Evolutionary conservation across 495 filamentous ascomycete species (phyloP).

Genomic region (Bombardia bombarda): DNA sequence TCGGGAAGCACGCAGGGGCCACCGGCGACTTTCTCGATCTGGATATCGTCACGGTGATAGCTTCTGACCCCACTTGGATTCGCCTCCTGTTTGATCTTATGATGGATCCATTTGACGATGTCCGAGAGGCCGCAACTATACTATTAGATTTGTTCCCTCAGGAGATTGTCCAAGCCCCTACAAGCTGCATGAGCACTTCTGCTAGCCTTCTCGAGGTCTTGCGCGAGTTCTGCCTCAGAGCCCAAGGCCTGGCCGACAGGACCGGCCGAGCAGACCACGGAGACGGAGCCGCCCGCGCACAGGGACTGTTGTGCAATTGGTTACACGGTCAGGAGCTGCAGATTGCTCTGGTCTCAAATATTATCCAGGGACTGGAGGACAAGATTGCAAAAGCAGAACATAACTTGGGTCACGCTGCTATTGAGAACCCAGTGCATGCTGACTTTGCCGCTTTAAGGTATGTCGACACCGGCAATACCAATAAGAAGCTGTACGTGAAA

Average conservation of each 20-base stretch:
- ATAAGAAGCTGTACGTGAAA: background rate
- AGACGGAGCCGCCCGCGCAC: constrained; percentile 67
- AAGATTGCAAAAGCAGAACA: constrained; percentile 48
- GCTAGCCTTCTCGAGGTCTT: constrained; percentile 19
- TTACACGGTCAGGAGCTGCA: constrained; percentile 32
- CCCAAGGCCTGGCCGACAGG: constrained; percentile 46
- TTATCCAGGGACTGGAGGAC: constrained; percentile 44
- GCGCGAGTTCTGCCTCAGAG: constrained; percentile 35
- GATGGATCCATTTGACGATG: constrained; percentile 87
- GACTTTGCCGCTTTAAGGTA: constrained; percentile 59
- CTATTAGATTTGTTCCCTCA: constrained; percentile 42
- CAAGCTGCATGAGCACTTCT: constrained; percentile 1
- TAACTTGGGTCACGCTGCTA: constrained; percentile 52
- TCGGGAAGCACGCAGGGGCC: constrained; percentile 28
- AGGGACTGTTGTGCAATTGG: constrained; percentile 41
- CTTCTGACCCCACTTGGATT: constrained; percentile 40
- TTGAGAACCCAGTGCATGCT: constrained; percentile 62
- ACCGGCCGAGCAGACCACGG: constrained; percentile 81
- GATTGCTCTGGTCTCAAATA: constrained; percentile 33
- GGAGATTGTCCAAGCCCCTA: constrained; percentile 12
- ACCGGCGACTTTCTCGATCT: constrained; percentile 19
- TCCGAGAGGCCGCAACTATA: constrained; percentile 56
- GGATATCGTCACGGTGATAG: constrained; percentile 13
- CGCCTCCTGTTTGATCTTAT: constrained; percentile 67
- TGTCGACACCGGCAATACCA: too few species aligned